phyloP scores from a whole-genome alignment of 2,329 filamentous ascomycete species.

The Endothia cerciana region DNA sequence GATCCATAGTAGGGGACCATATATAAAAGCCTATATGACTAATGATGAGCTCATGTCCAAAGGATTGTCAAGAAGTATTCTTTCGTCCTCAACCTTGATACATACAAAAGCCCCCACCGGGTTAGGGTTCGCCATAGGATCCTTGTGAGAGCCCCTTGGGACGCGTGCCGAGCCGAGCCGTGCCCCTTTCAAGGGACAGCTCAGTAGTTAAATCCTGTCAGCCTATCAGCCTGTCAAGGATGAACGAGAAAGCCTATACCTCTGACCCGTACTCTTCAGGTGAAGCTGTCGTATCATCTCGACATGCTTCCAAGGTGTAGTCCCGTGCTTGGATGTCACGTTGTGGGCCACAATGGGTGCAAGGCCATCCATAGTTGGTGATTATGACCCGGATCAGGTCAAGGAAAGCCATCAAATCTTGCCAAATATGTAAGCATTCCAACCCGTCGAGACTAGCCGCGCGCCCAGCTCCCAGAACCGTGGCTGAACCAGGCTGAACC shows the following conservation, averaged over 20 bases:
- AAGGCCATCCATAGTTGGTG: conserved; percentile 3
- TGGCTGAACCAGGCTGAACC: background rate
- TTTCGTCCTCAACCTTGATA: too few species aligned
- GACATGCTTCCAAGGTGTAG: background rate
- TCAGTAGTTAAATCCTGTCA: background rate
- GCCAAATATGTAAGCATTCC: conserved; percentile 5
- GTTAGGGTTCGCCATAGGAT: background rate
- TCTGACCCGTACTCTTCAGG: background rate
- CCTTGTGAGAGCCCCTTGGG: background rate
- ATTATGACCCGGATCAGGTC: background rate
- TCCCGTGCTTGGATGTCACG: background rate
- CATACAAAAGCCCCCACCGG: too few species aligned
- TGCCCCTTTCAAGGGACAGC: background rate
- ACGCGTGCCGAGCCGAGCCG: conserved; percentile 1
- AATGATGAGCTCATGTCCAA: too few species aligned
- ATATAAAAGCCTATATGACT: too few species aligned
- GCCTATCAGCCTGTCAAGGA: background rate
- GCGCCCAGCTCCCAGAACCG: background rate
- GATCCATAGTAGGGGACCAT: too few species aligned
- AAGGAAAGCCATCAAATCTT: background rate
- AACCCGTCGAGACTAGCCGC: background rate
- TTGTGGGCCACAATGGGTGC: conserved; percentile 25
- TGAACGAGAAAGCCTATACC: background rate
- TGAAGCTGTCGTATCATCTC: background rate
- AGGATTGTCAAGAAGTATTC: too few species aligned